Percentiles rank a stretch among this genome's conserved stretches.
Evolutionary conservation across 495 filamentous ascomycete species (phyloP).

Genomic region (Aspergillus baeticus): DNA sequence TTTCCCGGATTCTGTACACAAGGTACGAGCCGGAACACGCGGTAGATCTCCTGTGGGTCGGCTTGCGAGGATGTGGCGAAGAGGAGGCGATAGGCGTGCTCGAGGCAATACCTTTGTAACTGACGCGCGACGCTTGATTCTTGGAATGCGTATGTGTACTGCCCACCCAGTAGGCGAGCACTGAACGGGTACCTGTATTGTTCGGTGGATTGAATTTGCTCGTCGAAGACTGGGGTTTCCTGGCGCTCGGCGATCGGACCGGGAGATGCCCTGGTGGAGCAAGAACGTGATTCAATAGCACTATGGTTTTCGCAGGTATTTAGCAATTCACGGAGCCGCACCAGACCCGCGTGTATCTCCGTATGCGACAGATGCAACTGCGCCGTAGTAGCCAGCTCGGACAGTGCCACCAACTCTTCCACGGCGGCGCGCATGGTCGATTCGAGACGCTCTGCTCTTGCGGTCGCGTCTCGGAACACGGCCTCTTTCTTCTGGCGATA

Average conservation of each 20-base stretch:
- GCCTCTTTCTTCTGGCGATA: slow-evolving; percentile 83
- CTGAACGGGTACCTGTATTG: too few species aligned
- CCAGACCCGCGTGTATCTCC: slow-evolving; percentile 4
- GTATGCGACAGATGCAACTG: slow-evolving; percentile 9
- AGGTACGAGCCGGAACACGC: slow-evolving; percentile 68
- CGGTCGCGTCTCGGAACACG: slow-evolving; percentile 65
- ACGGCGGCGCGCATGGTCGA: slow-evolving; percentile 41
- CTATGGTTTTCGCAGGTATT: too few species aligned
- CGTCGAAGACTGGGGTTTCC: too few species aligned
- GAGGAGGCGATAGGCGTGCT: slow-evolving; percentile 64
- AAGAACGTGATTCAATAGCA: too few species aligned
- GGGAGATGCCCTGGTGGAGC: background rate
- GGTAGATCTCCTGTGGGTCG: slow-evolving; percentile 46
- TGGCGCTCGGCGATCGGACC: background rate
- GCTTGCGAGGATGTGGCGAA: slow-evolving; percentile 49
- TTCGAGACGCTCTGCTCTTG: slow-evolving; percentile 61
- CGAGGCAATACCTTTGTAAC: slow-evolving; percentile 64
- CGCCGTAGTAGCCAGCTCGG: background rate
- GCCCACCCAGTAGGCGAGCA: too few species aligned
- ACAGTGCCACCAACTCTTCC: background rate
- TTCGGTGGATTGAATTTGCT: too few species aligned
- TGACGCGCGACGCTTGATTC: slow-evolving; percentile 71
- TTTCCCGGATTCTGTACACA: slow-evolving; percentile 53
- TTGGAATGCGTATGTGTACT: slow-evolving; percentile 40
- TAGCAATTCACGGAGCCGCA: background rate